Evolutionary conservation across 2,329 filamentous ascomycete genomes (phyloP).

Genomic region (Purpureocillium lavendulum): DNA sequence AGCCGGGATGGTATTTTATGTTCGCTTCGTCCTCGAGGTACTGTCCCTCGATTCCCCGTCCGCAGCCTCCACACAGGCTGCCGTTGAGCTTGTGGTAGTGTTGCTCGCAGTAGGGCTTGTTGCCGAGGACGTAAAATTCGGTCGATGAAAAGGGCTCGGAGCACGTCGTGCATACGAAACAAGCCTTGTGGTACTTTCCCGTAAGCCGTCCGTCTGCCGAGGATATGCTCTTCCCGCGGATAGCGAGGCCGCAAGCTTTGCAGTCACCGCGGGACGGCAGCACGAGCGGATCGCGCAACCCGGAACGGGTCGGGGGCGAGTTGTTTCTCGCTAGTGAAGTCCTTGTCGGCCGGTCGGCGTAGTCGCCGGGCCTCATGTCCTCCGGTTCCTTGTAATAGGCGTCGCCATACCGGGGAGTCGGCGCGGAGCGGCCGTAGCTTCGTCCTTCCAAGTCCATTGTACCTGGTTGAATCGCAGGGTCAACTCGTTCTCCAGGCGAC

Average conservation of each 20-base stretch:
- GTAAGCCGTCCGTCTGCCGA: slow-evolving; percentile 87
- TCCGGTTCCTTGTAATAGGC: too few species aligned
- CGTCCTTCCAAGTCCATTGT: slow-evolving; percentile 1
- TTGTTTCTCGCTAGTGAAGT: too few species aligned
- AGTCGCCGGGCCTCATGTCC: too few species aligned
- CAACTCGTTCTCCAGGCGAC: slow-evolving; percentile 14
- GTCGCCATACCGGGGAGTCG: slow-evolving; percentile 3
- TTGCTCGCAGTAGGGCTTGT: slow-evolving; percentile 81
- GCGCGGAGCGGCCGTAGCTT: slow-evolving; percentile 7
- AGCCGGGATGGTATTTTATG: slow-evolving; percentile 78
- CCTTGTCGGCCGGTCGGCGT: too few species aligned
- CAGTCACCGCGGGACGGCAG: slow-evolving; percentile 62
- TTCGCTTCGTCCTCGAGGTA: slow-evolving; percentile 76
- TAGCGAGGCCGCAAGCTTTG: slow-evolving; percentile 69
- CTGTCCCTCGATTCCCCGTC: slow-evolving; percentile 82
- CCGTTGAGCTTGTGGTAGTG: slow-evolving; percentile 92
- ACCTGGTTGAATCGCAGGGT: slow-evolving; percentile 14
- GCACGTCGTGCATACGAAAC: slow-evolving; percentile 88
- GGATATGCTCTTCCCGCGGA: slow-evolving; percentile 86
- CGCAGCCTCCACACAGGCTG: slow-evolving; percentile 73
- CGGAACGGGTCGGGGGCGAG: slow-evolving; percentile 1
- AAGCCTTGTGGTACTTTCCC: slow-evolving; percentile 89
- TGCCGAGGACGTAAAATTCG: slow-evolving; percentile 85
- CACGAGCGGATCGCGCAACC: slow-evolving; percentile 29
- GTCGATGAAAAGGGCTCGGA: slow-evolving; percentile 71